Evolutionary conservation across 2,329 filamentous ascomycete genomes (phyloP).

Genomic region (Acarospora socialis): DNA sequence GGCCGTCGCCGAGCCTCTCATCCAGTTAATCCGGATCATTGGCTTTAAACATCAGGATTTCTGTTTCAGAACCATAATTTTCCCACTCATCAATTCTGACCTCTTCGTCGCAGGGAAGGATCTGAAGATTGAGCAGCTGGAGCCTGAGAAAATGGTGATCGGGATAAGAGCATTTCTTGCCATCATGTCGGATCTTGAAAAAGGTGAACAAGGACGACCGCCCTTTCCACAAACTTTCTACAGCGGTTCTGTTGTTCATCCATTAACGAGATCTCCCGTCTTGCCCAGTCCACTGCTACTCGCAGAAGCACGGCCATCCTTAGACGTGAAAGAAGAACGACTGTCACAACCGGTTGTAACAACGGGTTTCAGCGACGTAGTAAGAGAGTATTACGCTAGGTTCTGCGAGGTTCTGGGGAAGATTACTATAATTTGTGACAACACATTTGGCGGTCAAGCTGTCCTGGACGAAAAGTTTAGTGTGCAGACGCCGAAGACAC

Average conservation of each 20-base stretch:
- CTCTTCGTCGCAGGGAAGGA: conserved; percentile 66
- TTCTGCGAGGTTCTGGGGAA: conserved; percentile 95
- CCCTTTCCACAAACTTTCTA: conserved; percentile 63
- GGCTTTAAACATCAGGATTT: conserved; percentile 88
- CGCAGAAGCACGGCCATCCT: not conserved
- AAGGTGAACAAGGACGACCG: conserved; percentile 59
- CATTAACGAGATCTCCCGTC: conserved; percentile 23
- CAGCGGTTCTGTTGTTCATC: conserved; percentile 29
- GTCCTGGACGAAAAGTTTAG: conserved; percentile 84
- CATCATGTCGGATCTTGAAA: conserved; percentile 86
- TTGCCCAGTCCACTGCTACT: conserved; percentile 15
- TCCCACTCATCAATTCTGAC: conserved; percentile 85
- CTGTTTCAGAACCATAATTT: conserved; percentile 86
- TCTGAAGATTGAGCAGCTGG: conserved; percentile 76
- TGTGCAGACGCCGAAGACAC: conserved; percentile 66
- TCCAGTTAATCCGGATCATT: conserved; percentile 87
- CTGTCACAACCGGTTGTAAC: conserved; percentile 49
- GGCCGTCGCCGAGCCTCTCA: conserved; percentile 73
- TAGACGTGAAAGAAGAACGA: conserved; percentile 37
- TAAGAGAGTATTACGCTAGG: conserved; percentile 66
- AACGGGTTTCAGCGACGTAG: conserved; percentile 6
- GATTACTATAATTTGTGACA: conserved; percentile 91
- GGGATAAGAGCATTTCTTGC: conserved; percentile 87
- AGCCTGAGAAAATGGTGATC: conserved; percentile 94
- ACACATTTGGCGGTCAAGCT: conserved; percentile 91